Base-by-base conservation (phyloP, 495 filamentous ascomycete species). In the Acidiella bohemica region DNA sequence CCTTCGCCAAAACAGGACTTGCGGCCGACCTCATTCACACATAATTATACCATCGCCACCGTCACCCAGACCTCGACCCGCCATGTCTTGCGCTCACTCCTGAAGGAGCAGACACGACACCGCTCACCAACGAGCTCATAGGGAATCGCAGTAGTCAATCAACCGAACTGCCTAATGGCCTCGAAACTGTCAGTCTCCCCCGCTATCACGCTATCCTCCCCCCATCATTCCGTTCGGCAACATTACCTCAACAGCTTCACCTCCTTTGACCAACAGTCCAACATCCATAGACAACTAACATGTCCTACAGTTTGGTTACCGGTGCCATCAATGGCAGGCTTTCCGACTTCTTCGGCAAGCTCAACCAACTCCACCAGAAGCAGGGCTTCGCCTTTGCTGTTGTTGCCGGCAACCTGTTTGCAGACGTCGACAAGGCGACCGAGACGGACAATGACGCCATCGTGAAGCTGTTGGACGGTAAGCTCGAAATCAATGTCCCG, bases 331-430 rank as follows among this genome's bases (percentile, higher is more conserved):
- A 83, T 52, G 84, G 88, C 47, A 72, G 79, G 52, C 67, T 93
- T 39, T 61, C 63, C 29, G 57, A 73, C 11, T 73, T 80, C 0
- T 90, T 96, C 60, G 64, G 68, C 34, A 96, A 93, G 57, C 65
- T 93, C 8, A 60, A 75, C 1, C 71, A 76, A 16, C 60, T 94
- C 6, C 84, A 96, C 41, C 57, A 67, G 20, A 95, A 95, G 60
- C 87, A 92, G 53, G 68, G 64, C 46, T 94, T 96, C 57, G 66
- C 81, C 11, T 78, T 94, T 45, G 84, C 82, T 3, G 75, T 97
- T 36, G 61, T 93, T 29, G 68, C 76, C 14, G 90, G 90, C 37
- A 78, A 95, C 49, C 68, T 96, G 5, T 97, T 95, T 51, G 51
- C 53, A 10, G 37, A 50, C 31, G 55, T 38, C 2, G 10, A 18